Conservation (phyloP, 495 filamentous ascomycete genomes). For the Hypoxylon perforatum region DNA sequence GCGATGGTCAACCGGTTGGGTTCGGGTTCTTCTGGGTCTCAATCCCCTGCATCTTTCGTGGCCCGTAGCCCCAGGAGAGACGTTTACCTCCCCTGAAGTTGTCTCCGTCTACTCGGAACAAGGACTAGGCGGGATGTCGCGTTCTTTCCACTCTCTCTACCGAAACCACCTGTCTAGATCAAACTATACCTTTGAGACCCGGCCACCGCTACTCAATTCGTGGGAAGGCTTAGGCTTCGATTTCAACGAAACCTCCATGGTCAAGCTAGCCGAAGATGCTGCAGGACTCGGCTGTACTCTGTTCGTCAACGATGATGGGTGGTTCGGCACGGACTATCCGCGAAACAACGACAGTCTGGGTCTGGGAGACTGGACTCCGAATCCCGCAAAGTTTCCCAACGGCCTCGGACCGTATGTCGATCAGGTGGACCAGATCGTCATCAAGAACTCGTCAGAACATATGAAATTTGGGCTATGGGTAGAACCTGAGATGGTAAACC, state of each 20-base stretch:
- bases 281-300: constrained; percentile 62
- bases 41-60: constrained; percentile 64
- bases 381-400: constrained; percentile 63
- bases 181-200: constrained; percentile 58
- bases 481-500: constrained; percentile 70
- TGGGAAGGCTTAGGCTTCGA: constrained; percentile 67
- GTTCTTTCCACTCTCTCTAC: constrained; percentile 63
- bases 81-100: constrained; percentile 63
- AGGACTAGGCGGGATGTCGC: constrained; percentile 66
- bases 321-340: constrained; percentile 67
- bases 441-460: constrained; percentile 52
- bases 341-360: constrained; percentile 60
- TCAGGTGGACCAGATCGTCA: constrained; percentile 55
- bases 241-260: constrained; percentile 60
- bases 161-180: constrained; percentile 65
- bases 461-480: constrained; percentile 68
- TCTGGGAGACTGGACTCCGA: constrained; percentile 66
- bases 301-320: constrained; percentile 69
- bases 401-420: constrained; percentile 58
- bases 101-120: constrained; percentile 63
- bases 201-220: constrained; percentile 65
- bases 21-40: constrained; percentile 62
- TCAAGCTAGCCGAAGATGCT: constrained; percentile 59
- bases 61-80: constrained; percentile 57
- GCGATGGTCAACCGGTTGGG: constrained; percentile 65